A percentile compares a stretch with the other conserved stretches of the same genome.
These are phyloP conservation scores for Penicillium ochrochloron DNA, from an alignment of 495 filamentous ascomycete species.

Conservation along the genomic window DNA sequence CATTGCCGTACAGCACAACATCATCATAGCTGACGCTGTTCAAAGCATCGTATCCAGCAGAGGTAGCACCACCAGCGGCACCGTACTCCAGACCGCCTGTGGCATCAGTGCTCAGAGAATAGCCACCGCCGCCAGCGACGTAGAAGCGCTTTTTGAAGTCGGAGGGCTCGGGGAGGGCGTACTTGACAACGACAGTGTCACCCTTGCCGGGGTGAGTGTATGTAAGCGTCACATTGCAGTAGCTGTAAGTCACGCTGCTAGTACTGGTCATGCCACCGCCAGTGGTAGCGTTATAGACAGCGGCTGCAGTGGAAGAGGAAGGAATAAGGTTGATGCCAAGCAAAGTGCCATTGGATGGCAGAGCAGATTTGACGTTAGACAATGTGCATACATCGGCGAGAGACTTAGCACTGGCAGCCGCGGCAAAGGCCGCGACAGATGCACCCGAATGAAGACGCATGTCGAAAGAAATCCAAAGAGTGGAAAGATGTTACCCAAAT, in stretches of 20 bases:
- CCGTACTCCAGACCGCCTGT: constrained; percentile 47
- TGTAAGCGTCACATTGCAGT: constrained; percentile 44
- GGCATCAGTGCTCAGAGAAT: constrained; percentile 25
- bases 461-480: constrained; percentile 8
- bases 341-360: constrained; percentile 42
- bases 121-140: constrained; percentile 44
- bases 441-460: constrained; percentile 34
- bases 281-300: constrained; percentile 32
- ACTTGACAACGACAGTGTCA: constrained; percentile 38
- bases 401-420: constrained; percentile 34
- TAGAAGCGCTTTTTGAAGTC: constrained; percentile 47
- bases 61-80: constrained; percentile 42
- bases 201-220: constrained; percentile 42
- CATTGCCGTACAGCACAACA: constrained; percentile 43
- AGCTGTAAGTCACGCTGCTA: constrained; percentile 32
- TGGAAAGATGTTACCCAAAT: not conserved
- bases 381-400: constrained; percentile 40
- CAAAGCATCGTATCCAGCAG: constrained; percentile 47
- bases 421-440: constrained; percentile 33
- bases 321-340: constrained; percentile 38
- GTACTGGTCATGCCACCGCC: constrained; percentile 20
- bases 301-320: constrained; percentile 33
- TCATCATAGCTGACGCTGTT: constrained; percentile 38
- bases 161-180: constrained; percentile 37
- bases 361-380: constrained; percentile 35